Conservation (phyloP, 345 rosid genomes). For the Rhizophora apiculata region DNA sequence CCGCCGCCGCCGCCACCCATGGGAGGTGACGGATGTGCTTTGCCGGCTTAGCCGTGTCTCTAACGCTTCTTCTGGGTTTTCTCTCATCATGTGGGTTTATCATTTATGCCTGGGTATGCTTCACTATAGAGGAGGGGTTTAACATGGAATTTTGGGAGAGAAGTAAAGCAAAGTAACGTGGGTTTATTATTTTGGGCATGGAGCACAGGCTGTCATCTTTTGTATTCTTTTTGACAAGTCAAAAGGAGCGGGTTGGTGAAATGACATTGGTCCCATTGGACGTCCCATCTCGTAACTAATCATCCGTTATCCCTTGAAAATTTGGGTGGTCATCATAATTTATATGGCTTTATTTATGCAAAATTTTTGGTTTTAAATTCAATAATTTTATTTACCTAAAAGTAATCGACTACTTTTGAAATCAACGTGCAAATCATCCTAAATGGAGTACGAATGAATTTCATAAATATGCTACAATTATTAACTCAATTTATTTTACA, state of each 20-base stretch:
- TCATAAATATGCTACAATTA: too few relatives aligned
- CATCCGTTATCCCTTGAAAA: neutral
- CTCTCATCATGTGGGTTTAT: neutral
- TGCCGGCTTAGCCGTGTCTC: neutral
- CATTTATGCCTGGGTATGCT: neutral
- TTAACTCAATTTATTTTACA: too few relatives aligned
- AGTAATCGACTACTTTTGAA: too few relatives aligned
- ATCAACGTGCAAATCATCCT: too few relatives aligned
- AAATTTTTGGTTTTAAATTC: too few relatives aligned
- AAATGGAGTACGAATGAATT: too few relatives aligned
- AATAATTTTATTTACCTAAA: too few relatives aligned
- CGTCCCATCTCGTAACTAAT: conserved; percentile 14
- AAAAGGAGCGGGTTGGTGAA: conserved; percentile 4
- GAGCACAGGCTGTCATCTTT: neutral
- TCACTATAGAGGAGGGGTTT: neutral
- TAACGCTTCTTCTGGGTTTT: neutral
- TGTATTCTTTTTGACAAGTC: neutral
- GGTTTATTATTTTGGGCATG: neutral
- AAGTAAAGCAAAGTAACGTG: neutral
- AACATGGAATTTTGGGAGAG: neutral
- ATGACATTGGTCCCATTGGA: neutral
- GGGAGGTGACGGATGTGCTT: neutral
- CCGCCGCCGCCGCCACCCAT: neutral
- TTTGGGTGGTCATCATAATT: neutral
- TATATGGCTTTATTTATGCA: neutral